These are phyloP conservation scores for Leishmania turanica DNA, from an alignment of 208 protist genomes.

Conservation along the genomic window DNA sequence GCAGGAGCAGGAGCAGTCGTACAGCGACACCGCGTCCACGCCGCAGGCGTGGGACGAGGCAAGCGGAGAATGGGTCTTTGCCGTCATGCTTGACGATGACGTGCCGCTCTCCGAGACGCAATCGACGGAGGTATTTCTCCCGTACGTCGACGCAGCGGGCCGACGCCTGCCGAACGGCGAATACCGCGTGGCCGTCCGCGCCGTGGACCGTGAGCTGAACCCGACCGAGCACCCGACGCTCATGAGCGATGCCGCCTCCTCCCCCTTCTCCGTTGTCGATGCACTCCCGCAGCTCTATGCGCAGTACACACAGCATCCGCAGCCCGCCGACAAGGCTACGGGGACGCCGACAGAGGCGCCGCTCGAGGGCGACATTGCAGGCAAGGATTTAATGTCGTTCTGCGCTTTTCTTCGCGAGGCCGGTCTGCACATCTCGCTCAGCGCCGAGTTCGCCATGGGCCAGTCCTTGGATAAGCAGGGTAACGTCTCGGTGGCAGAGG, in stretches of 20 bases:
- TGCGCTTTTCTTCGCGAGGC: slow-evolving; percentile 73
- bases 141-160: slow-evolving; percentile 53
- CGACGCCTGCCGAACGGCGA: slow-evolving; percentile 57
- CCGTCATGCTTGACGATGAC: slow-evolving; percentile 82
- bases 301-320: slow-evolving; percentile 44
- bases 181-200: slow-evolving; percentile 82
- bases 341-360: slow-evolving; percentile 11
- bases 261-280: slow-evolving; percentile 68
- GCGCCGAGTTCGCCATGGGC: slow-evolving; percentile 76
- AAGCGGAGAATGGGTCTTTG: slow-evolving; percentile 76
- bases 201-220: slow-evolving; percentile 47
- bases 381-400: slow-evolving; percentile 62
- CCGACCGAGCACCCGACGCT: slow-evolving; percentile 39
- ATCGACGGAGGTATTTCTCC: slow-evolving; percentile 63
- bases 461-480: slow-evolving; percentile 68
- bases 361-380: slow-evolving; percentile 29
- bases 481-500: slow-evolving; percentile 48
- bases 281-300: slow-evolving; percentile 65
- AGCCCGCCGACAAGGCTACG: background rate
- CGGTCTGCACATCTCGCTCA: slow-evolving; percentile 75
- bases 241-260: slow-evolving; percentile 59
- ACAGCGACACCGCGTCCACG: background rate
- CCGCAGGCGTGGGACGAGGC: slow-evolving; percentile 6
- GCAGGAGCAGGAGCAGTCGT: background rate
- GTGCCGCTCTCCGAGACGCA: slow-evolving; percentile 55